phyloP scores from a whole-genome alignment of 2,329 filamentous ascomycete genomes.

The Pestalotiopsis fici region DNA sequence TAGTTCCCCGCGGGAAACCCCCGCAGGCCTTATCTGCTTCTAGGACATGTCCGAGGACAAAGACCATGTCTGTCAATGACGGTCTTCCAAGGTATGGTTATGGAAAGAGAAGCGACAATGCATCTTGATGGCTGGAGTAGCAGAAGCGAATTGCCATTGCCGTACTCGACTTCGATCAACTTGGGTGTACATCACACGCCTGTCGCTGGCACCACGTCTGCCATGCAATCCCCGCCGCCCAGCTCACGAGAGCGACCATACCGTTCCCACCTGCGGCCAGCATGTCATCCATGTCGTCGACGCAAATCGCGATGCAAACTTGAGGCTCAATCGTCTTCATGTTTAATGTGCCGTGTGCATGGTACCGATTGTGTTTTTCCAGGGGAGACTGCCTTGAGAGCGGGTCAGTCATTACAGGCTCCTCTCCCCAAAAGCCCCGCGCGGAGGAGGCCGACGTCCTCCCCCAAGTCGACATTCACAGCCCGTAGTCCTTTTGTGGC shows the following conservation, averaged over 20 bases:
- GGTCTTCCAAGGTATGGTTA: too few relatives aligned
- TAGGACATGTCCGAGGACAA: neutral
- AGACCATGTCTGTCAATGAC: neutral
- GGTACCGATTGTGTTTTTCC: slow-evolving; percentile 59
- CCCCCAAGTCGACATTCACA: neutral
- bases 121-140: too few relatives aligned
- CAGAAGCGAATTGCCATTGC: too few relatives aligned
- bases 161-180: too few relatives aligned
- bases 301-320: slow-evolving; percentile 64
- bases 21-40: neutral
- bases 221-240: slow-evolving; percentile 3
- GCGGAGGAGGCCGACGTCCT: slow-evolving; percentile 14
- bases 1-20: neutral
- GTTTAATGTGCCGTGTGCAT: slow-evolving; percentile 59
- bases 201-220: neutral
- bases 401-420: neutral
- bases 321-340: slow-evolving; percentile 51
- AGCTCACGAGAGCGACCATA: slow-evolving; percentile 46
- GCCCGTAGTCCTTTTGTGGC: neutral
- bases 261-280: slow-evolving; percentile 61
- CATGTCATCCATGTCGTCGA: slow-evolving; percentile 60
- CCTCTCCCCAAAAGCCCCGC: slow-evolving; percentile 20
- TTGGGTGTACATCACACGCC: neutral
- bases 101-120: too few relatives aligned
- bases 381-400: slow-evolving; percentile 16